Base-by-base conservation (phyloP, 169 alveolate species). In the Plasmodium falciparum region DNA sequence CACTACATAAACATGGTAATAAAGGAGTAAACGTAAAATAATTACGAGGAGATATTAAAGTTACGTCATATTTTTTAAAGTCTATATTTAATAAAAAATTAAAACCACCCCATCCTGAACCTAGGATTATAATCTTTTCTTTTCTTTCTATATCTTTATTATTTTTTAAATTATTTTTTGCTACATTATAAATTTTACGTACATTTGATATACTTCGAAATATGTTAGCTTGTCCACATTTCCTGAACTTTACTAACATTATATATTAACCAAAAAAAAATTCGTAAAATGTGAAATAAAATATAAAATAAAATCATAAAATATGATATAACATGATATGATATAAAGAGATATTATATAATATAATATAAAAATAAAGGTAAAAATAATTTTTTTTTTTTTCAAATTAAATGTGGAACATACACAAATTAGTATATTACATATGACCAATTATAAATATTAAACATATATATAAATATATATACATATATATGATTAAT, bases 61-160 rank as follows among this genome's bases (percentile, higher is more conserved):
- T 90, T 26, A 93, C 88, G 78, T 94, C 95, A 73, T 73, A 94
- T 78, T 94, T 94, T 47, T 62, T 62, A 43, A 91, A 91, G 71
- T 92, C 93, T 1, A 94, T 63, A 43, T 88, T 88, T 67, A 90
- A 78, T 65, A 93, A 71, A 45, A 94, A 92, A 52, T 85, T 85
- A 4, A 94, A 50, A 5, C 95, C 93, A 13, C 95, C 76, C 96
- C 96, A 94, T n/a, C 96, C 96, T 6, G 95, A 86, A 0, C 96
- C 96, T 39, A 93, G 72, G 52, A 94, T 76, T 2, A 94, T 93
- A n/a, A 94, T 91, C 56, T 89, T 76, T 26, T 83, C 91, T 22
- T 58, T 69, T 17, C 54, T 59, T 13, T 58, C 33, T 20, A 17
- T 56, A 56, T 62, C 24, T n/a, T 22, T 39, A 13, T 43, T 47